Conservation (phyloP, 2,329 filamentous ascomycete species). For the Cercospora nicotianae region DNA sequence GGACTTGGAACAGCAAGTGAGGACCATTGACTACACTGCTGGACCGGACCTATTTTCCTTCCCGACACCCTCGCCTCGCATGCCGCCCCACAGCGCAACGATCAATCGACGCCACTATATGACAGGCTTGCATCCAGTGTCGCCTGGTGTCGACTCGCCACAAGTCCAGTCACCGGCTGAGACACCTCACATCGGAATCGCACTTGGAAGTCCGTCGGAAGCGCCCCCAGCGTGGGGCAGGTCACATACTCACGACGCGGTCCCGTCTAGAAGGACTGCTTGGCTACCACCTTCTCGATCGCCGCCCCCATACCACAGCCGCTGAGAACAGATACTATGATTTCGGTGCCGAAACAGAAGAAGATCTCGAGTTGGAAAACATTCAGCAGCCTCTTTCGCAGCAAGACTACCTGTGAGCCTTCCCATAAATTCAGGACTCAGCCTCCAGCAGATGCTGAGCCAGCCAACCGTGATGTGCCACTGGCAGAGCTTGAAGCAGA, state of each 20-base stretch:
- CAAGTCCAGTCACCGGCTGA: slow-evolving; percentile 14
- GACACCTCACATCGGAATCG: slow-evolving; percentile 26
- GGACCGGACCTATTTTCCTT: slow-evolving; percentile 34
- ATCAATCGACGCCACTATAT: slow-evolving; percentile 12
- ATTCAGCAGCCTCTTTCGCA: slow-evolving; percentile 32
- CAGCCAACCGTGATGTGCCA: not conserved
- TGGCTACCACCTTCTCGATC: slow-evolving; percentile 9
- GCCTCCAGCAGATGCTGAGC: not conserved
- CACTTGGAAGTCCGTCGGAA: slow-evolving; percentile 28
- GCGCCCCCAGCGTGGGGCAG: slow-evolving; percentile 28
- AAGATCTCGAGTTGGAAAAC: slow-evolving; percentile 36
- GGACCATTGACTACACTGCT: slow-evolving; percentile 28
- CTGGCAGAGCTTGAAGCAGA: slow-evolving; percentile 1
- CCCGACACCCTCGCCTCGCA: slow-evolving; percentile 33
- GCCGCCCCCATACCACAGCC: slow-evolving; percentile 8
- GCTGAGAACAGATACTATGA: not conserved
- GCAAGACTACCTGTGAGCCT: slow-evolving; percentile 12
- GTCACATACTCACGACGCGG: slow-evolving; percentile 26
- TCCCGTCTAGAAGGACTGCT: slow-evolving; percentile 18
- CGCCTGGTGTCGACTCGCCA: slow-evolving; percentile 14
- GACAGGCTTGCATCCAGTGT: not conserved
- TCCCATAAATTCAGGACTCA: slow-evolving; percentile 8
- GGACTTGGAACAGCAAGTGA: slow-evolving; percentile 22
- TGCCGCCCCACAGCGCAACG: slow-evolving; percentile 27
- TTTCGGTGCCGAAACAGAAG: slow-evolving; percentile 20